Evolutionary conservation across 2,329 filamentous ascomycete species (phyloP), one percentile per base, ranked within the genome.

Genomic region (Penicillium sp.): DNA sequence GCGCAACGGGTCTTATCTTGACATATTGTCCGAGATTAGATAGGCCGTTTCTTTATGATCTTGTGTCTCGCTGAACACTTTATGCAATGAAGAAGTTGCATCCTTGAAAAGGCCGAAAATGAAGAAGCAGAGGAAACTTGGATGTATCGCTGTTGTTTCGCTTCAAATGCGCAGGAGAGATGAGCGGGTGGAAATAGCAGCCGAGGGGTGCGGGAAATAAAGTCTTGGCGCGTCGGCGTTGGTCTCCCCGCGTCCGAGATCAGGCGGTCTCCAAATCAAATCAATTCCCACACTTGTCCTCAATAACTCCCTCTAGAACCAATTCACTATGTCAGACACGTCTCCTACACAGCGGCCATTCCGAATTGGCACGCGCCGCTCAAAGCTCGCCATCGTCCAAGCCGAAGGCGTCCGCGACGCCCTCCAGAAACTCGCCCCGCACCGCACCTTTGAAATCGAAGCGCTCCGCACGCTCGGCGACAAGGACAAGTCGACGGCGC

Each of bases 401-500:
- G 88, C 91, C 44, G 85, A 92, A 62, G 83, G 89, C 62, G 89
- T 96, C 51, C 86, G 89, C 66, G 82, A 83, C 21, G 80, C 82
- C 5, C 84, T 96, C 47, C 80, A 86, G 66, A 78, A 83, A 56
- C 83, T 87, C 56, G 86, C 89, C 77, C 91, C 92, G 13, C 79
- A 85, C 54, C 74, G 87, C 68, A 79, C 82, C 29, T 95, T 90
- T 76, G 85, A 89, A 69, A 88, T 95, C 68, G 86, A 90, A 74
- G 86, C 90, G 64, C 90, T 94, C 82, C 87, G 88, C 66, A 67
- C 66, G 1, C 85, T 91, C 19, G 93, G 92, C 67, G 93, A 97
- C 81, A 90, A 90, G 77, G 91, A 97, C 81, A 92, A 95, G 80
- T 84, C 86, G 58, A 95, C 91, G 26, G 89, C 92, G 5, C 85